These are phyloP conservation scores for Bullera alba DNA, from an alignment of 768 basidiomycete species.

Conservation along the genomic window DNA sequence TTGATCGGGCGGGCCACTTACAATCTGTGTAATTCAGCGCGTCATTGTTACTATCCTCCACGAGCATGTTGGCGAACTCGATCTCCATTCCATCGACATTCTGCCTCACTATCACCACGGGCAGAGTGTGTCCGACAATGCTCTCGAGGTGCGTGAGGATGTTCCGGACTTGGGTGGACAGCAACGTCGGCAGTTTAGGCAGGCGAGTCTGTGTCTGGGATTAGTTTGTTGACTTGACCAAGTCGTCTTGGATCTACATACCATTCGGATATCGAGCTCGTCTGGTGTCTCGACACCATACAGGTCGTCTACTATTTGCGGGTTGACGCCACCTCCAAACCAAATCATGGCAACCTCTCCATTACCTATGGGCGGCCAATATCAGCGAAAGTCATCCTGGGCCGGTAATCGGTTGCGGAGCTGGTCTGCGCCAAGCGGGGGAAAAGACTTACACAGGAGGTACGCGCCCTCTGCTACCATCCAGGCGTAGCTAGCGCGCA, in stretches of 20 bases:
- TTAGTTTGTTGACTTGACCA: not conserved
- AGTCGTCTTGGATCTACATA: constrained; percentile 40
- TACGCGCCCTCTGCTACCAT: constrained; percentile 93
- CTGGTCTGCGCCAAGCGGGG: not conserved
- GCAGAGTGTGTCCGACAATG: constrained; percentile 47
- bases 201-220: constrained; percentile 55
- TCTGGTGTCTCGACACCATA: constrained; percentile 76
- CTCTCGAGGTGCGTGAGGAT: constrained; percentile 64
- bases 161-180: constrained; percentile 80
- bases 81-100: constrained; percentile 87
- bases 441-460: constrained; percentile 61
- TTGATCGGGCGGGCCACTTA: constrained; percentile 42
- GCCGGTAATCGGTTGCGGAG: not conserved
- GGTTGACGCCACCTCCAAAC: constrained; percentile 76
- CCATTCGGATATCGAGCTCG: constrained; percentile 62
- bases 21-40: constrained; percentile 85
- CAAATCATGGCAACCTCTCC: constrained; percentile 82
- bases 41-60: constrained; percentile 97
- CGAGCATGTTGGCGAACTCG: constrained; percentile 93
- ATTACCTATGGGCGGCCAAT: constrained; percentile 57
- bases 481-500: constrained; percentile 72
- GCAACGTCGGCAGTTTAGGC: constrained; percentile 61
- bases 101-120: constrained; percentile 71
- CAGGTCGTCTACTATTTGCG: constrained; percentile 72
- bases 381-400: not conserved